A percentile compares a stretch with the other conserved stretches of the same genome.
Evolutionary conservation across 2,329 filamentous ascomycete species (phyloP).

Genomic region (Periconia sp.): DNA sequence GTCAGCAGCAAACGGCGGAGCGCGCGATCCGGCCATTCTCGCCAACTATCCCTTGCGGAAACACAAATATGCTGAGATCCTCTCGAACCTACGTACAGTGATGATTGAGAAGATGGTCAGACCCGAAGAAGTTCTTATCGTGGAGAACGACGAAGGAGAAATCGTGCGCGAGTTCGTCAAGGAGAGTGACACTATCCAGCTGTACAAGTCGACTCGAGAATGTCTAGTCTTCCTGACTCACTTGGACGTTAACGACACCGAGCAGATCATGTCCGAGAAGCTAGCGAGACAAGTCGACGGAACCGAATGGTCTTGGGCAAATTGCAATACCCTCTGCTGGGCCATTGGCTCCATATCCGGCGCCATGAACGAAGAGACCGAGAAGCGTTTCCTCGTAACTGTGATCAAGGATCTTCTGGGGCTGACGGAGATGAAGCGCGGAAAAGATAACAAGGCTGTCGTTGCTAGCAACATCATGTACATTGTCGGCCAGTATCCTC

Average conservation of each 20-base stretch:
- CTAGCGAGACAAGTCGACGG: constrained; percentile 93
- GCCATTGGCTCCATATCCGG: constrained; percentile 98
- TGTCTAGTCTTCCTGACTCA: constrained; percentile 97
- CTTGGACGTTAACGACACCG: constrained; percentile 94
- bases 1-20: constrained; percentile 74
- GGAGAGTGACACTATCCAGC: constrained; percentile 97
- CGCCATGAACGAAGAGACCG: constrained; percentile 99
- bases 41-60: constrained; percentile 93
- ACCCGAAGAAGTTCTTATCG: constrained; percentile 95
- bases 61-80: constrained; percentile 94
- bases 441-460: constrained; percentile 99
- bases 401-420: constrained; percentile 98
- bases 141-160: constrained; percentile 99
- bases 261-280: constrained; percentile 99
- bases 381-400: constrained; percentile 97
- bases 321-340: constrained; percentile 99
- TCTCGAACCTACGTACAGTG: constrained; percentile 91
- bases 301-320: constrained; percentile 97
- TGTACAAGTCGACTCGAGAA: constrained; percentile 98
- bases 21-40: constrained; percentile 82
- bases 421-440: constrained; percentile 97
- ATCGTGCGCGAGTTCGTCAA: constrained; percentile 99
- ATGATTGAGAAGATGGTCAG: constrained; percentile 99
- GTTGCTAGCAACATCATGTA: constrained; percentile 99
- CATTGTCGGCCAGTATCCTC: constrained; percentile 97